These are phyloP conservation scores for Aureobasidium musti DNA, from an alignment of 2,329 filamentous ascomycete genomes.

Conservation along the genomic window DNA sequence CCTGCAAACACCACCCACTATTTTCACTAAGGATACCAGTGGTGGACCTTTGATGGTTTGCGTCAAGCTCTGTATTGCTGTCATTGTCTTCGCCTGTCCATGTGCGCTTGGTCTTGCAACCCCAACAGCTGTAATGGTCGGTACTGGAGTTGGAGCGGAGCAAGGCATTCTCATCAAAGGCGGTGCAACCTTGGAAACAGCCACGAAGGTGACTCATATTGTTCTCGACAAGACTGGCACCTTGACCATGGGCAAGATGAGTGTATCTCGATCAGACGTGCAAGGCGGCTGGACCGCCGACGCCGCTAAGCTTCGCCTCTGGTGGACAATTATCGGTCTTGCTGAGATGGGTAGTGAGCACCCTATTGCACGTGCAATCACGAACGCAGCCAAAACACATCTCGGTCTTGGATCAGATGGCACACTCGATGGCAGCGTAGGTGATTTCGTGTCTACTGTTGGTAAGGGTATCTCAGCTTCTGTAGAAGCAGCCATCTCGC, in stretches of 20 bases:
- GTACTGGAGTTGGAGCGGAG: slow-evolving; percentile 93
- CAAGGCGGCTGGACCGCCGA: slow-evolving; percentile 68
- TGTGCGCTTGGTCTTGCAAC: slow-evolving; percentile 95
- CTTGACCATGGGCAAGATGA: slow-evolving; percentile 94
- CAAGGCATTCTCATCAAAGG: slow-evolving; percentile 98
- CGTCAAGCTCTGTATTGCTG: slow-evolving; percentile 94
- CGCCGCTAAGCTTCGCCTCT: slow-evolving; percentile 70
- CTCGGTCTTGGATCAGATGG: slow-evolving; percentile 71
- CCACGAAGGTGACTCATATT: slow-evolving; percentile 85
- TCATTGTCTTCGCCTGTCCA: slow-evolving; percentile 97
- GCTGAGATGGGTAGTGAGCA: slow-evolving; percentile 96
- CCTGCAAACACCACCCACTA: slow-evolving; percentile 77
- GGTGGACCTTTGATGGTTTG: slow-evolving; percentile 96
- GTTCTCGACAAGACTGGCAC: slow-evolving; percentile 97
- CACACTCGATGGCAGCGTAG: slow-evolving; percentile 77
- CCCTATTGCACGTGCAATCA: slow-evolving; percentile 87
- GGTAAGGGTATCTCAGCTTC: slow-evolving; percentile 81
- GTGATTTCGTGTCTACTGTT: slow-evolving; percentile 79
- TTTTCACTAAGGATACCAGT: slow-evolving; percentile 77
- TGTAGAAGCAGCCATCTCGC: slow-evolving; percentile 72
- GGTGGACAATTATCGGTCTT: slow-evolving; percentile 97
- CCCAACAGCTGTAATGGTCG: slow-evolving; percentile 97
- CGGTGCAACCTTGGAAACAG: slow-evolving; percentile 84
- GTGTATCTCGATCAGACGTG: slow-evolving; percentile 71
- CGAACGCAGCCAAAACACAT: slow-evolving; percentile 71